Evolutionary conservation across 2,329 filamentous ascomycete species (phyloP).

Genomic region (Monosporascus ibericus): DNA sequence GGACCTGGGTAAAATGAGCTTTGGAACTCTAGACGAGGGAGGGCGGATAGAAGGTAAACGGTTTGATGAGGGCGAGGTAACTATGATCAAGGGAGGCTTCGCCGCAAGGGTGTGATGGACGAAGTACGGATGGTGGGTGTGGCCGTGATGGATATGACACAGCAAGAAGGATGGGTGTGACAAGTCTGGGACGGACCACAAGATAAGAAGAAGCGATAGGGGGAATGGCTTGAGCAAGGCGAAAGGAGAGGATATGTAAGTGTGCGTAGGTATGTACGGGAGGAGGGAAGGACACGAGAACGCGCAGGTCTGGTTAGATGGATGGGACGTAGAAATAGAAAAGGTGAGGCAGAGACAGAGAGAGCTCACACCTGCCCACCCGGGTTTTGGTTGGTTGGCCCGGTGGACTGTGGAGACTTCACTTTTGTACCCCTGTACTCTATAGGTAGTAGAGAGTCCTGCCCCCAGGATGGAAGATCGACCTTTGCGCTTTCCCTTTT

Average conservation of each 20-base stretch:
- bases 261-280: neutral
- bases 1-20: slow-evolving; percentile 19
- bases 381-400: neutral
- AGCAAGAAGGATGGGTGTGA: neutral
- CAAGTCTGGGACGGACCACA: neutral
- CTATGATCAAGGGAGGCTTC: neutral
- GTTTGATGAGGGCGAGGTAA: slow-evolving; percentile 2
- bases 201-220: slow-evolving; percentile 13
- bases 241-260: slow-evolving; percentile 9
- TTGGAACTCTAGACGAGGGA: neutral
- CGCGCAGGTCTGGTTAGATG: slow-evolving; percentile 7
- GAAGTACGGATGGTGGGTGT: slow-evolving; percentile 1
- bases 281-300: slow-evolving; percentile 6
- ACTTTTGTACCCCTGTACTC: no score
- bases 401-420: neutral
- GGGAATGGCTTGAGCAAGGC: slow-evolving; percentile 21
- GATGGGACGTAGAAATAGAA: slow-evolving; percentile 14
- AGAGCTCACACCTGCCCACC: slow-evolving; percentile 5
- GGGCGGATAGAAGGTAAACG: neutral
- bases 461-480: neutral
- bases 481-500: neutral
- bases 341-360: slow-evolving; percentile 16
- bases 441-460: neutral
- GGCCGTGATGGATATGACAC: no score
- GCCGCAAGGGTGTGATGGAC: neutral